phyloP scores from a whole-genome alignment of 148 eudicot species.

The Chenopodium quinoa region DNA sequence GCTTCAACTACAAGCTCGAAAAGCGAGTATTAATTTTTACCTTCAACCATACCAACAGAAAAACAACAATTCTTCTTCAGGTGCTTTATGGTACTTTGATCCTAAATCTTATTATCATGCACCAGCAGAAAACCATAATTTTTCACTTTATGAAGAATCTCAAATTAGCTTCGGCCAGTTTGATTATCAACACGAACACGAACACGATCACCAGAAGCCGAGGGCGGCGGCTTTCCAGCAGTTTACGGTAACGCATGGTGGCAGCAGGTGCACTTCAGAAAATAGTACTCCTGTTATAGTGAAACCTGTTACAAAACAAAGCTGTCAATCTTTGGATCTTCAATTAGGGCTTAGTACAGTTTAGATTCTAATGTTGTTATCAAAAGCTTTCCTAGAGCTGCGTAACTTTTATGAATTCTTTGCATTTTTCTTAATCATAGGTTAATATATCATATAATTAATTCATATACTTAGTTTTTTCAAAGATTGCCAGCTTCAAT shows the following conservation, averaged over 20 bases:
- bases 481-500: neutral
- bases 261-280: conserved; percentile 25
- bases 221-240: conserved; percentile 12
- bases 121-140: conserved; percentile 20
- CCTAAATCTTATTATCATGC: conserved; percentile 16
- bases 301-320: conserved; percentile 30
- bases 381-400: conserved; percentile 19
- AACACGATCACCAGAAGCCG: neutral
- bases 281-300: conserved; percentile 21
- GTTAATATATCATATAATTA: neutral
- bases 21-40: conserved; percentile 62
- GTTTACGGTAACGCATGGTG: conserved; percentile 59
- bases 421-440: neutral
- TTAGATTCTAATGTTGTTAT: conserved; percentile 26
- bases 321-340: conserved; percentile 53
- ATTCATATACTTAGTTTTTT: neutral
- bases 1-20: conserved; percentile 77
- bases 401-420: neutral
- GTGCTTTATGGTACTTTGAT: conserved; percentile 38
- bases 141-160: conserved; percentile 37
- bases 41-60: conserved; percentile 41
- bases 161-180: conserved; percentile 56
- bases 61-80: conserved; percentile 14
- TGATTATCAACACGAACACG: conserved; percentile 18
- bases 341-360: conserved; percentile 48